Evolutionary conservation across 768 basidiomycete genomes (phyloP).

Genomic region (Solioccasus polychromus): DNA sequence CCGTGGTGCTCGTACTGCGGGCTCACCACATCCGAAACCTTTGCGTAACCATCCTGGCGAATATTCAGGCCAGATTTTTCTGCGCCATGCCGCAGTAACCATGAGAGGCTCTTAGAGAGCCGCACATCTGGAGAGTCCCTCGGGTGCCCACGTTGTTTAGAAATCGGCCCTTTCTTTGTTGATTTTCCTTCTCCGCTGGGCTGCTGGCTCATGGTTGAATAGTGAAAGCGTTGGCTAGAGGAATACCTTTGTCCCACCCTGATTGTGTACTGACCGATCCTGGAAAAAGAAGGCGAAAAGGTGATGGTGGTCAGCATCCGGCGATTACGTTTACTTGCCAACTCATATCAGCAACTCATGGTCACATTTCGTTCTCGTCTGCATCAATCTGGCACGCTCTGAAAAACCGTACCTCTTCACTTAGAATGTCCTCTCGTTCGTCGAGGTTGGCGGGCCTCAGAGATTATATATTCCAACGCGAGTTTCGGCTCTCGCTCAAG

Average conservation of each 20-base stretch:
- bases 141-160: constrained; percentile 57
- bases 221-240: constrained; percentile 2
- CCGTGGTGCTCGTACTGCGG: background rate
- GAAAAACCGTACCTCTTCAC: constrained; percentile 7
- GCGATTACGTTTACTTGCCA: background rate
- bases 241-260: constrained; percentile 1
- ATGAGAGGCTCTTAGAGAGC: constrained; percentile 84
- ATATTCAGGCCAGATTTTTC: constrained; percentile 70
- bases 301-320: constrained; percentile 12
- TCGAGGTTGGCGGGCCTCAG: constrained; percentile 40
- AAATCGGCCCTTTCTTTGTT: constrained; percentile 17
- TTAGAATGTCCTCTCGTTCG: constrained; percentile 30
- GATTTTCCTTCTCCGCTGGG: constrained; percentile 5
- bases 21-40: constrained; percentile 79
- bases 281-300: background rate
- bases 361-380: constrained; percentile 7
- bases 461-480: constrained; percentile 47
- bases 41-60: constrained; percentile 82
- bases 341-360: constrained; percentile 8
- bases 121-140: constrained; percentile 66
- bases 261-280: background rate
- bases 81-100: constrained; percentile 90
- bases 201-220: constrained; percentile 10
- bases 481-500: constrained; percentile 32
- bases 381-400: background rate